These are phyloP conservation scores for Trypanosoma mega DNA, from an alignment of 208 protist genomes.

Conservation along the genomic window DNA sequence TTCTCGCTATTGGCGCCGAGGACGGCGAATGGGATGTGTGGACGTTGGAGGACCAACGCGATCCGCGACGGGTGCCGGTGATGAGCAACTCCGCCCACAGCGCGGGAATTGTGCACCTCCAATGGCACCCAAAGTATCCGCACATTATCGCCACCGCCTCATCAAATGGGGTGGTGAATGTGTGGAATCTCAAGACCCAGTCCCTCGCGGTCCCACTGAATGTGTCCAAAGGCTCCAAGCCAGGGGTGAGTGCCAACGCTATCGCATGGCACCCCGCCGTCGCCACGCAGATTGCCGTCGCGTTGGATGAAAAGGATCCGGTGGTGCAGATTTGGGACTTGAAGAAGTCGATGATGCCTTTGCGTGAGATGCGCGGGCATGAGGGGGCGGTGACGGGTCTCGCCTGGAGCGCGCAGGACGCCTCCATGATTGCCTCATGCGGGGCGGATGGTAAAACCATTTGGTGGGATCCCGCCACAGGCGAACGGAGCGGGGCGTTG, in stretches of 20 bases:
- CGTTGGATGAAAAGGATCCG: slow-evolving; percentile 90
- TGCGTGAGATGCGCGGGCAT: slow-evolving; percentile 81
- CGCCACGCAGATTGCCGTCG: slow-evolving; percentile 92
- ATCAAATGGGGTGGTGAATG: slow-evolving; percentile 81
- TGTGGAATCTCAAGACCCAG: slow-evolving; percentile 95
- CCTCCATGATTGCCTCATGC: slow-evolving; percentile 87
- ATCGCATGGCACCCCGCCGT: slow-evolving; percentile 95
- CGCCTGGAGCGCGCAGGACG: slow-evolving; percentile 93
- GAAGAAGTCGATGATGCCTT: slow-evolving; percentile 88
- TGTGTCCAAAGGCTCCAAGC: slow-evolving; percentile 66
- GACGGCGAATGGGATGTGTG: slow-evolving; percentile 86
- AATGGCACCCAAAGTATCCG: slow-evolving; percentile 80
- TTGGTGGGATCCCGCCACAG: slow-evolving; percentile 93
- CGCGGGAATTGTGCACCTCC: slow-evolving; percentile 54
- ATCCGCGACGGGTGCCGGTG: slow-evolving; percentile 62
- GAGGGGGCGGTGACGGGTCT: slow-evolving; percentile 89
- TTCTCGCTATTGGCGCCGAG: slow-evolving; percentile 74
- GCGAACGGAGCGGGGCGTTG: slow-evolving; percentile 68
- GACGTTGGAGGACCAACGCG: slow-evolving; percentile 77
- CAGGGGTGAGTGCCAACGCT: slow-evolving; percentile 52
- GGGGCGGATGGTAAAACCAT: slow-evolving; percentile 94
- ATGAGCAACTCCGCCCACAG: slow-evolving; percentile 55
- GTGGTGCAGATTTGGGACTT: slow-evolving; percentile 98
- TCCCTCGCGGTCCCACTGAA: slow-evolving; percentile 84
- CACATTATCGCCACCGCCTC: slow-evolving; percentile 95